A percentile compares a stretch with the other conserved stretches of the same genome.
Conservation (phyloP, 1,284 basidiomycete genomes). For the Paramarasmius palmivorus region DNA sequence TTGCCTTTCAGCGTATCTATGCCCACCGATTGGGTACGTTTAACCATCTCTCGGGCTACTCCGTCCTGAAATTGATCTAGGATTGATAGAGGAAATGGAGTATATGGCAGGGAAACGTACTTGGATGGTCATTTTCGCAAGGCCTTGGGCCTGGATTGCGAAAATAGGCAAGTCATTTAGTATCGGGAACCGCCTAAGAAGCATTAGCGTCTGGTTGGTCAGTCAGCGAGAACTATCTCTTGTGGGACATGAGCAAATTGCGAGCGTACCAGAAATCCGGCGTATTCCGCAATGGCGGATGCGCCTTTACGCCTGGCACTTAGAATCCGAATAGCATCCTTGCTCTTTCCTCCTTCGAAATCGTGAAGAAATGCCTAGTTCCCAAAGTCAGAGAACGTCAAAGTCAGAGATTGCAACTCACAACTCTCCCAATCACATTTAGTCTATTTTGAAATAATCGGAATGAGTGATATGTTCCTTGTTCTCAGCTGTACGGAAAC, state of each 20-base stretch:
- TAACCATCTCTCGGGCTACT: conserved; percentile 4
- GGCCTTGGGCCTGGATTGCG: conserved; percentile 3
- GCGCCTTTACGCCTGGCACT: neutral
- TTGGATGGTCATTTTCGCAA: conserved; percentile 5
- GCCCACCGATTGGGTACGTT: neutral
- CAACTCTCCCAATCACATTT: neutral
- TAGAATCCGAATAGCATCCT: neutral
- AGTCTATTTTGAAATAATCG: neutral
- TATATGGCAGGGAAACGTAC: neutral
- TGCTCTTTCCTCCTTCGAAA: neutral
- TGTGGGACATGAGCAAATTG: neutral
- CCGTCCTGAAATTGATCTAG: neutral
- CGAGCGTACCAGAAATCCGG: conserved; percentile 1
- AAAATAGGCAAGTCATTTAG: conserved; percentile 5
- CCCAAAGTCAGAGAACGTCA: neutral
- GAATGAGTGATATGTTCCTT: too few species aligned
- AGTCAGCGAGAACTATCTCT: neutral
- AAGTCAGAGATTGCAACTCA: neutral
- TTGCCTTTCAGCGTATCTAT: neutral
- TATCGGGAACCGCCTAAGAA: conserved; percentile 4
- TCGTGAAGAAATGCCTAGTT: conserved; percentile 2
- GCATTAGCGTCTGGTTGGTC: neutral
- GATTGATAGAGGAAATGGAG: neutral
- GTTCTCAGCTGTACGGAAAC: too few species aligned
- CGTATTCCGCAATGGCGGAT: neutral